Conservation (phyloP, 257 asterid species). For the Schizonepeta tenuifolia region DNA sequence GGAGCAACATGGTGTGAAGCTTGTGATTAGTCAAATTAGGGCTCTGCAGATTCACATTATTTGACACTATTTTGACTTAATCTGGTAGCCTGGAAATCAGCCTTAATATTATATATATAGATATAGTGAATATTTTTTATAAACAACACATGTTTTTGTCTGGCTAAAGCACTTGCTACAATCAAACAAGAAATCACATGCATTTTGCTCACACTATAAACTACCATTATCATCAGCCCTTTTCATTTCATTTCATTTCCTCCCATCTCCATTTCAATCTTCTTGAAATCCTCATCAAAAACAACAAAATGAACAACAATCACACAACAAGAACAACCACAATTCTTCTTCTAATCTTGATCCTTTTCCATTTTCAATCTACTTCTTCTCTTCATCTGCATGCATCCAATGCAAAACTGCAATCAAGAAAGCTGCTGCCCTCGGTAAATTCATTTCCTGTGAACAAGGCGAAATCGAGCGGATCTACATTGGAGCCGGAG, state of each 20-base stretch:
- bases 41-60: no score
- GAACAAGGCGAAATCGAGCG: background rate
- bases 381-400: background rate
- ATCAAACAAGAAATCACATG: background rate
- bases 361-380: background rate
- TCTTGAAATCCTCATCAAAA: background rate
- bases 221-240: background rate
- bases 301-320: background rate
- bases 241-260: background rate
- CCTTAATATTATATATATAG: background rate
- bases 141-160: constrained; percentile 2
- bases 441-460: background rate
- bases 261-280: background rate
- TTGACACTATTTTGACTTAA: background rate
- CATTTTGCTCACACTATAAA: background rate
- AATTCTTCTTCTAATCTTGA: background rate
- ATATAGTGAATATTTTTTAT: background rate
- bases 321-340: background rate
- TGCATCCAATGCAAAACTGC: background rate
- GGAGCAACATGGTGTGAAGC: background rate
- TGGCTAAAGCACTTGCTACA: constrained; percentile 8
- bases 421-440: background rate
- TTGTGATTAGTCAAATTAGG: background rate
- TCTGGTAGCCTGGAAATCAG: constrained; percentile 1
- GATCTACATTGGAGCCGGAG: background rate